These are phyloP conservation scores for Populus davidiana DNA, from an alignment of 345 rosid species.

Conservation along the genomic window DNA sequence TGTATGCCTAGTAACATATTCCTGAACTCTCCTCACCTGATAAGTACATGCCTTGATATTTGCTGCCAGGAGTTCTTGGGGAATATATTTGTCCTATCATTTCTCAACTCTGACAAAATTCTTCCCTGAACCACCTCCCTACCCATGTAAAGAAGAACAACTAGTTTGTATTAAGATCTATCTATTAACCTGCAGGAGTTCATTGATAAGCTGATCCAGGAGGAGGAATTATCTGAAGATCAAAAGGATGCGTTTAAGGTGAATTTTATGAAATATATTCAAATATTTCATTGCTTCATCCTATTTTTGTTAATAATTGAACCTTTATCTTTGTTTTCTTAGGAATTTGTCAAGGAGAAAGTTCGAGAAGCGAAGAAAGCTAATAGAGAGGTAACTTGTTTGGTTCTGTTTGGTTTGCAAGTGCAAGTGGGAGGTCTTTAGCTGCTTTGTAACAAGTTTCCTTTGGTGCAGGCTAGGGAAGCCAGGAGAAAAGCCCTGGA, in stretches of 20 bases:
- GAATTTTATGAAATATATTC: slow-evolving; percentile 8
- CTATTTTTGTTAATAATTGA: background rate
- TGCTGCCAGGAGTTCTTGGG: background rate
- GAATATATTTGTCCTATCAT: background rate
- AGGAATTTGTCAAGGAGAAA: slow-evolving; percentile 80
- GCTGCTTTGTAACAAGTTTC: background rate
- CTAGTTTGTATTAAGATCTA: slow-evolving; percentile 6
- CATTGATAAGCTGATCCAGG: slow-evolving; percentile 54
- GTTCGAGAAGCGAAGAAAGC: slow-evolving; percentile 87
- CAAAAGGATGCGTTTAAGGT: slow-evolving; percentile 89
- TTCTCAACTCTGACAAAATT: background rate
- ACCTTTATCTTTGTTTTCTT: slow-evolving; percentile 5
- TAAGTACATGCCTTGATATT: background rate
- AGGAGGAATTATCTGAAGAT: slow-evolving; percentile 65
- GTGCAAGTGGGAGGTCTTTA: background rate
- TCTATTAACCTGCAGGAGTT: slow-evolving; percentile 55
- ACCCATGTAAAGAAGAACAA: background rate
- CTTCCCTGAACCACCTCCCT: background rate
- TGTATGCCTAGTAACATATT: background rate
- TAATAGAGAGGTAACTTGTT: slow-evolving; percentile 63
- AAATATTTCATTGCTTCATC: slow-evolving; percentile 5
- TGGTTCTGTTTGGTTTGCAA: background rate
- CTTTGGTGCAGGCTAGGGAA: slow-evolving; percentile 64
- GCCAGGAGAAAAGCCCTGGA: slow-evolving; percentile 73
- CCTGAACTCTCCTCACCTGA: no score